Base-by-base conservation (phyloP, 768 basidiomycete species). In the Pilatotrama ljubarskyi region DNA sequence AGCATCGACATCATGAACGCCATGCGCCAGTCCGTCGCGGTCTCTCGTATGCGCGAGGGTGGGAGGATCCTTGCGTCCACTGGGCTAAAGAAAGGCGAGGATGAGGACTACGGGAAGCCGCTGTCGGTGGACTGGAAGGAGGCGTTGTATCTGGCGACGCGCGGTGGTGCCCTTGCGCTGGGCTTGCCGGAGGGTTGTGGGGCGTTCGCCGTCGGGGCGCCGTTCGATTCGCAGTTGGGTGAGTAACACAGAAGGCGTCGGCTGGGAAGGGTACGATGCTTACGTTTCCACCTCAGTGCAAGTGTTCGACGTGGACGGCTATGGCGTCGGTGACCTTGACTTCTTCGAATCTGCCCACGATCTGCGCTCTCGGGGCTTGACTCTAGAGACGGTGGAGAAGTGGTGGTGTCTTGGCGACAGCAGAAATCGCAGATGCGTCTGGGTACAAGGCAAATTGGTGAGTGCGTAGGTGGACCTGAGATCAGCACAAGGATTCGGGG, bases 341-440 rank as follows among this genome's bases (percentile, higher is more conserved):
- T 87, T 91, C 66, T 86, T 93, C 64, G 85, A 57, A 0, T 6
- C 24, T 1, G 26, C 7, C 13, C 25, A 83, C 52, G 61, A 66
- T 5, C 41, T 54, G 6, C 53, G 32, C 36, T 54, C 60, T 37
- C 51, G 57, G 54, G 49, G 29, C 53, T 51, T 80, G 53, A 73
- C 73, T 7, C 68, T 76, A 42, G 88, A 87, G 51, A 75, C 83
- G 73, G 64, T 95, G 22, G 94, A 95, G 72, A 91, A 88, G 69
- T 95, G 94, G 94, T 95, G 92, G 91, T 91, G 90, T 66, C 69
- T 89, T 41, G 93, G 93, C 0, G 86, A 91, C 67, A 67, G 67
- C 5, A 78, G 81, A 51, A 95, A 95, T 73, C 80, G 91, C 18
- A 66, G 58, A 1, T 77, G 73, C 3, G 79, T 93, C 72, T 96